Conservation (phyloP, 1,284 basidiomycete species). For the Sutorius eximius region DNA sequence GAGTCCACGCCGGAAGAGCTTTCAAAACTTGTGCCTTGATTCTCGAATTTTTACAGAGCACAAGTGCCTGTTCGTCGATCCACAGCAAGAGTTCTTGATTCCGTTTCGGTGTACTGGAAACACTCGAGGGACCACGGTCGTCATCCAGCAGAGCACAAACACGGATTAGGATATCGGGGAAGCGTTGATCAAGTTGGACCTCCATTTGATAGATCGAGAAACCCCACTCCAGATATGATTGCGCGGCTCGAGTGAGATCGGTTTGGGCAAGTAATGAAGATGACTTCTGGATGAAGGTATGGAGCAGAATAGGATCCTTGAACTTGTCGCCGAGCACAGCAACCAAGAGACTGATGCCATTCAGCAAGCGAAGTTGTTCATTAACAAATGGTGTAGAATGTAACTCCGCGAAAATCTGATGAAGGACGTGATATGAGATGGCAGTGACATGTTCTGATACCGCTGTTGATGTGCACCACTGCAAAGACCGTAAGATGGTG, state of each 20-base stretch:
- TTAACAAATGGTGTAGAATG: slow-evolving; percentile 77
- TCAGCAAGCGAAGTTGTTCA: slow-evolving; percentile 79
- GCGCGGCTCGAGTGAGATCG: slow-evolving; percentile 68
- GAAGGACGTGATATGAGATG: slow-evolving; percentile 75
- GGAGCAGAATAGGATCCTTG: slow-evolving; percentile 56
- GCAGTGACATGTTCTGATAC: slow-evolving; percentile 44
- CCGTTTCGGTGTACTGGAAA: slow-evolving; percentile 33
- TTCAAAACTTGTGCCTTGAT: slow-evolving; percentile 48
- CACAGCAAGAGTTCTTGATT: slow-evolving; percentile 57
- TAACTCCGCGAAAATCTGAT: slow-evolving; percentile 70
- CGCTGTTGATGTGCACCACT: slow-evolving; percentile 52
- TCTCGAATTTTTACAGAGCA: slow-evolving; percentile 40
- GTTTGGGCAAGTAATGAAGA: slow-evolving; percentile 63
- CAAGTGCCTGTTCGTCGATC: slow-evolving; percentile 56
- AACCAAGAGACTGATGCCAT: slow-evolving; percentile 73
- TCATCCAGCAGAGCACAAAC: slow-evolving; percentile 59
- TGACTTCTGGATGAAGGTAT: slow-evolving; percentile 68
- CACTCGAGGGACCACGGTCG: slow-evolving; percentile 37
- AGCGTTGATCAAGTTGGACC: slow-evolving; percentile 44
- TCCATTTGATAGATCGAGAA: slow-evolving; percentile 51
- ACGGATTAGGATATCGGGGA: slow-evolving; percentile 69
- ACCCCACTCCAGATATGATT: slow-evolving; percentile 78
- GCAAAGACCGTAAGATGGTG: slow-evolving; percentile 54
- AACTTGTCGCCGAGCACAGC: slow-evolving; percentile 59
- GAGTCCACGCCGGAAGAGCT: slow-evolving; percentile 73